Evolutionary conservation across 2,329 filamentous ascomycete genomes (phyloP).

Genomic region (Pyrenochaeta sp.): DNA sequence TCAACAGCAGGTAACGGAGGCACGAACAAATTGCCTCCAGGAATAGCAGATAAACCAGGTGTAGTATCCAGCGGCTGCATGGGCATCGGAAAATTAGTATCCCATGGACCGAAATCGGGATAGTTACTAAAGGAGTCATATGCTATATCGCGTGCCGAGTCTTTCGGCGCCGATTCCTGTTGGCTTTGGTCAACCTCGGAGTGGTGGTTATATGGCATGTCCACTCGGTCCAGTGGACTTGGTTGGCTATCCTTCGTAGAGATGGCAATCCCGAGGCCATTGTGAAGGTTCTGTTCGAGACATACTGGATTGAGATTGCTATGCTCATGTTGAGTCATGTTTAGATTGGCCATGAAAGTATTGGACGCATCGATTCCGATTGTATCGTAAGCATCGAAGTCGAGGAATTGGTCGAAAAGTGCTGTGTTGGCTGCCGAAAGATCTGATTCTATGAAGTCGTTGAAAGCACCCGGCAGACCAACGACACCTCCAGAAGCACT

Average conservation of each 20-base stretch:
- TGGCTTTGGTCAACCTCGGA: neutral
- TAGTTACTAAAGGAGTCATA: neutral
- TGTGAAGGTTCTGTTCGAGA: neutral
- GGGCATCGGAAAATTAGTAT: neutral
- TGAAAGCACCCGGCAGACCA: slow-evolving; percentile 10
- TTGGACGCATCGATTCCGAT: neutral
- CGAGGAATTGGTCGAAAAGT: slow-evolving; percentile 3
- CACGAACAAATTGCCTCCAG: slow-evolving; percentile 1
- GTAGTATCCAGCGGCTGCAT: slow-evolving; percentile 1
- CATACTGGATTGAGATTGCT: neutral
- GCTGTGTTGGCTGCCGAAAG: neutral
- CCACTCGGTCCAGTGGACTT: neutral
- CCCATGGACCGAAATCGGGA: neutral
- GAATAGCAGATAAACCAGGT: slow-evolving; percentile 12
- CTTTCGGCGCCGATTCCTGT: neutral
- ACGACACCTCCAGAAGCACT: slow-evolving; percentile 10
- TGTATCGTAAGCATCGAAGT: neutral
- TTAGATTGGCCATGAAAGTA: neutral
- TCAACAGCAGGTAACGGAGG: neutral
- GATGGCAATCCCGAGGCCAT: neutral
- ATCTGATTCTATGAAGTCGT: slow-evolving; percentile 3
- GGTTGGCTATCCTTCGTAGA: neutral
- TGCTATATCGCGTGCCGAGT: neutral
- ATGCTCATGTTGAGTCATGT: neutral
- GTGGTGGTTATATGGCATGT: neutral